Conservation (phyloP, 441 rosid genomes). For the Adansonia rubrostipa region DNA sequence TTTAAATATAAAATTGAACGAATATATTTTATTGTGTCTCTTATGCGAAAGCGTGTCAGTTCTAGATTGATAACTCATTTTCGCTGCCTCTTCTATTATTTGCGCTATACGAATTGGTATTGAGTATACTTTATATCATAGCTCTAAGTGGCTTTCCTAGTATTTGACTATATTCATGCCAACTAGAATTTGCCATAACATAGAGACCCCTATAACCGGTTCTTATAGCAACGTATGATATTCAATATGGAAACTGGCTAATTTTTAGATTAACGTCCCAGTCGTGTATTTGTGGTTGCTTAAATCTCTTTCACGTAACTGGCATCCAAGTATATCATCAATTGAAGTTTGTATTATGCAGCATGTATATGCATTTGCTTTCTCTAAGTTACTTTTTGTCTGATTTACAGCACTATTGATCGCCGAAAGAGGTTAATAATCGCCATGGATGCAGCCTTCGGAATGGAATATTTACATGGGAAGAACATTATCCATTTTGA, state of each 20-base stretch:
- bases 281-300: not conserved
- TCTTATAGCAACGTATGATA: not conserved
- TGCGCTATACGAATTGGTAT: not conserved
- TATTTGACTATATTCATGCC: not conserved
- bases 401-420: conserved; percentile 68
- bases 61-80: not conserved
- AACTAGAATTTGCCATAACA: not conserved
- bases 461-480: conserved; percentile 97
- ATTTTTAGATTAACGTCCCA: not conserved
- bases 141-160: not conserved
- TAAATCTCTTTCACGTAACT: not conserved
- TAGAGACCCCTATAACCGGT: not conserved
- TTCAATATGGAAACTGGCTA: not conserved
- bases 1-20: not conserved
- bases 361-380: not conserved
- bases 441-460: conserved; percentile 98
- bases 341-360: conserved; percentile 17
- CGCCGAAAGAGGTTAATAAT: conserved; percentile 97
- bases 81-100: conserved; percentile 1
- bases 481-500: conserved; percentile 96
- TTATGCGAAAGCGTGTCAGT: not conserved
- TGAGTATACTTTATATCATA: not conserved
- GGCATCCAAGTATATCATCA: not conserved
- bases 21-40: not conserved
- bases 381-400: not conserved